A percentile compares a stretch with the other conserved stretches of the same genome.
Conservation (phyloP, 2,329 filamentous ascomycete genomes). For the Colletotrichum liriopes region DNA sequence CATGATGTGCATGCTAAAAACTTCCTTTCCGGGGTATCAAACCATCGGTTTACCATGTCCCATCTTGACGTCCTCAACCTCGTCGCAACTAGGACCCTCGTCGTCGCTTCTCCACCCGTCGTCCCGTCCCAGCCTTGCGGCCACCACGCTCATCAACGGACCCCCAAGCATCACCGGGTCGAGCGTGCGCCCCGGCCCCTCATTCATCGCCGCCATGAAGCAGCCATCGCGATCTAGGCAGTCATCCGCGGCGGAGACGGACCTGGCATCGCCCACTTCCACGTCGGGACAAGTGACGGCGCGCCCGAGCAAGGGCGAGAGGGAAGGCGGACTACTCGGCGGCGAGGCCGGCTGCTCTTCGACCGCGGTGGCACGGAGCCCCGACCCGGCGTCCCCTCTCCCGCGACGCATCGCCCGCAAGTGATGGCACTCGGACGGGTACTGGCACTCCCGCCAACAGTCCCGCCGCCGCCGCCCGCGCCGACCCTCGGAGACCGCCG, state of each 20-base stretch:
- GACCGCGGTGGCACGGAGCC: not conserved
- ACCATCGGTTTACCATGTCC: not conserved
- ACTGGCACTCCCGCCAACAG: conserved; percentile 28
- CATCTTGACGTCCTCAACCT: not conserved
- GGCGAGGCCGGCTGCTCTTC: not conserved
- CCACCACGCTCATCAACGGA: not conserved
- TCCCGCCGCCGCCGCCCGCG: not conserved
- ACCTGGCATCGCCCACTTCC: too few species aligned
- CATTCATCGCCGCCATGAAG: not conserved
- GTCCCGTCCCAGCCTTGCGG: not conserved
- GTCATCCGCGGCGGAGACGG: not conserved
- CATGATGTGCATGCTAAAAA: not conserved
- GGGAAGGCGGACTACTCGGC: not conserved
- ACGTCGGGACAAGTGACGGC: not conserved
- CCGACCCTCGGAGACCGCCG: not conserved
- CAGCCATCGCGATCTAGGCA: not conserved
- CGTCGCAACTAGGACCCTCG: not conserved
- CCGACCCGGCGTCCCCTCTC: not conserved
- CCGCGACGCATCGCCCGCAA: not conserved
- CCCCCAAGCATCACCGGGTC: not conserved
- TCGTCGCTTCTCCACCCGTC: not conserved
- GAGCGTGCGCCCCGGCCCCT: not conserved
- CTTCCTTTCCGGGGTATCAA: not conserved
- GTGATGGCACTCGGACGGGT: conserved; percentile 22
- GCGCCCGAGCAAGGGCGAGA: not conserved